Conservation (phyloP, 371 early-diverging fungal genomes). For the Encephalitozoon hellem region DNA sequence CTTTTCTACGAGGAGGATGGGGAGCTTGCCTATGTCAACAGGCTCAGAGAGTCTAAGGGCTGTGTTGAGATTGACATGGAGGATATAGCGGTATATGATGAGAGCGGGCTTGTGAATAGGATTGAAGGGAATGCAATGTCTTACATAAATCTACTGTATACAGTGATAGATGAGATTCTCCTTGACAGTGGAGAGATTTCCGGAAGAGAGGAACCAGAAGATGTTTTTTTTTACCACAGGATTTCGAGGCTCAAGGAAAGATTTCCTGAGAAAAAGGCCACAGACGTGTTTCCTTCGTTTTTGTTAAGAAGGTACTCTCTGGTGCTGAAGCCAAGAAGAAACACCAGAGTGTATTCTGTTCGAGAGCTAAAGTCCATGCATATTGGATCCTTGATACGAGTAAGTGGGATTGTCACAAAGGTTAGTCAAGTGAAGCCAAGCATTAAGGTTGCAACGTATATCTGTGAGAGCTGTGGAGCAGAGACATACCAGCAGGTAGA, state of each 20-base stretch:
- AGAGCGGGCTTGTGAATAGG: slow-evolving; percentile 43
- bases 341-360: slow-evolving; percentile 59
- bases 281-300: slow-evolving; percentile 49
- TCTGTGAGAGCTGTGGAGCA: slow-evolving; percentile 86
- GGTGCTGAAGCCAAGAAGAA: slow-evolving; percentile 24
- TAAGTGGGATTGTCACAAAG: slow-evolving; percentile 87
- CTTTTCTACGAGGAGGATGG: slow-evolving; percentile 56
- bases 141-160: slow-evolving; percentile 55
- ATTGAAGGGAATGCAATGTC: slow-evolving; percentile 52
- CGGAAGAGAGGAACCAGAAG: slow-evolving; percentile 35
- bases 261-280: slow-evolving; percentile 49
- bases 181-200: slow-evolving; percentile 46
- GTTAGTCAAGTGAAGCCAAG: slow-evolving; percentile 88
- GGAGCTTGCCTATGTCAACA: slow-evolving; percentile 52
- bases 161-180: slow-evolving; percentile 57
- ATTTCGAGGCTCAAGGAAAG: slow-evolving; percentile 56
- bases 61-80: slow-evolving; percentile 46
- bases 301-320: slow-evolving; percentile 56
- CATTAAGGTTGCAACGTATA: slow-evolving; percentile 77
- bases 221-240: slow-evolving; percentile 59
- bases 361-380: slow-evolving; percentile 71
- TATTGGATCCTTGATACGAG: slow-evolving; percentile 76
- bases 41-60: neutral
- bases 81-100: slow-evolving; percentile 56
- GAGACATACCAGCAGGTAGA: slow-evolving; percentile 89